Base-by-base conservation (phyloP, 305 asterid species). In the Caryopteris hybrid region DNA sequence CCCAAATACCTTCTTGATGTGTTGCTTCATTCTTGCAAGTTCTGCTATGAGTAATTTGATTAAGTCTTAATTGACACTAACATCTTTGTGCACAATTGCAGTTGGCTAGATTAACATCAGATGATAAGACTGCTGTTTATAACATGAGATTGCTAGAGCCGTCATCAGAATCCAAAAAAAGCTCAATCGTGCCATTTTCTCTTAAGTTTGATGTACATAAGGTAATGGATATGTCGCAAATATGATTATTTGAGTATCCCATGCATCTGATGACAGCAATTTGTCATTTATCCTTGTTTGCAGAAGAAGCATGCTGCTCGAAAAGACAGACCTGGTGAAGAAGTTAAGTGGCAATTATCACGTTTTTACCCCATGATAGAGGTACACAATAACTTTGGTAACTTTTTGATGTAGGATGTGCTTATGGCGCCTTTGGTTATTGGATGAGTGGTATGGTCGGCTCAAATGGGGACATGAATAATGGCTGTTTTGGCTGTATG, bases 361-460 rank as follows among this genome's bases (percentile, higher is more conserved):
- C 99, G 99, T 59, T 95, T 92, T 79, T 95, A 88, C 83, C 99
- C 99, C 6, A 74, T 95, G 73, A 84, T 95, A 64, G 99, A 89
- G 97, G 99, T 95, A 79, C n/a, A 29, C 39, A 17, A 16, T 29
- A 50, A 46, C 7, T 48, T 54, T 76, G 3, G 12, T 60, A 27
- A 22, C 66, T 56, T 50, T 33, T 51, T 69, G 51, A 33, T 60
- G 61, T 61, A n/a, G 61, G 56, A 43, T 41, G 66, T 53, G 62
- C 41, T 67, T 73, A 31, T 66, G 34, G 34, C 39, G 16, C 64
- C 36, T 55, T 71, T 48, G 0, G 2, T 45, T 50, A 10, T 57
- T 66, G 27, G 62, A 29, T 71, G 20, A 23, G 36, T 22, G 41
- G 16, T 52, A 14, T 58, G 70, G 67, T 21, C 34, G 66, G 55